Percentiles rank a stretch among this genome's conserved stretches.
phyloP scores from a whole-genome alignment of 129 eudicot species.

The Flaveria linearis region DNA sequence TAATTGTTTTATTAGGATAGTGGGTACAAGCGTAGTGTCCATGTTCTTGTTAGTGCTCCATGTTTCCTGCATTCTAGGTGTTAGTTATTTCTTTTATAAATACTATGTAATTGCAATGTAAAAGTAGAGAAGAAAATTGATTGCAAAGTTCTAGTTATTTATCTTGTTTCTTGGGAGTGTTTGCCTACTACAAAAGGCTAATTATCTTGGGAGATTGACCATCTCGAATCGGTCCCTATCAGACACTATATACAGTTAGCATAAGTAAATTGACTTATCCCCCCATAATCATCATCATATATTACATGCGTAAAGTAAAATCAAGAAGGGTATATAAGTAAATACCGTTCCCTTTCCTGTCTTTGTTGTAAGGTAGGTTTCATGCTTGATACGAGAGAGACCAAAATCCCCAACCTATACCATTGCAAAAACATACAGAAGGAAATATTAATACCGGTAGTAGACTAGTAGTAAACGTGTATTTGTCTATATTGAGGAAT shows the following conservation, averaged over 20 bases:
- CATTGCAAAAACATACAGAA: slow-evolving; percentile 4
- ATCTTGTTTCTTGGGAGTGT: too few relatives aligned
- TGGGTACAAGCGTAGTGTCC: too few relatives aligned
- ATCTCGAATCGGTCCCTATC: too few relatives aligned
- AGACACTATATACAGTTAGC: background rate
- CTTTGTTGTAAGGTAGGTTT: slow-evolving; percentile 77
- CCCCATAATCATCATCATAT: background rate
- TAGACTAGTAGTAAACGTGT: background rate
- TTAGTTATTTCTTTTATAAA: too few relatives aligned
- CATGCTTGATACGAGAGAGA: slow-evolving; percentile 88
- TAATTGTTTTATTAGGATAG: too few relatives aligned
- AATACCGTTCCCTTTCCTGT: slow-evolving; percentile 98
- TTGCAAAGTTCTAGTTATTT: too few relatives aligned
- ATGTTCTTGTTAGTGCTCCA: too few relatives aligned
- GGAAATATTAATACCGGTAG: background rate
- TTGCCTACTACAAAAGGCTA: too few relatives aligned
- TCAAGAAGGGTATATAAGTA: slow-evolving; percentile 15
- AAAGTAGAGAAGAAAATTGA: too few relatives aligned
- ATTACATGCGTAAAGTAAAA: slow-evolving; percentile 15
- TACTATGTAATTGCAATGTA: too few relatives aligned
- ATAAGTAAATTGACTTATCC: slow-evolving; percentile 12
- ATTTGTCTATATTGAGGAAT: background rate
- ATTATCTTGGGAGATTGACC: too few relatives aligned
- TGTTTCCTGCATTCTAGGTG: too few relatives aligned
- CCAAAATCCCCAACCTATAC: slow-evolving; percentile 98